phyloP scores from a whole-genome alignment of 2,329 filamentous ascomycete genomes.

The Sporothrix mexicana region DNA sequence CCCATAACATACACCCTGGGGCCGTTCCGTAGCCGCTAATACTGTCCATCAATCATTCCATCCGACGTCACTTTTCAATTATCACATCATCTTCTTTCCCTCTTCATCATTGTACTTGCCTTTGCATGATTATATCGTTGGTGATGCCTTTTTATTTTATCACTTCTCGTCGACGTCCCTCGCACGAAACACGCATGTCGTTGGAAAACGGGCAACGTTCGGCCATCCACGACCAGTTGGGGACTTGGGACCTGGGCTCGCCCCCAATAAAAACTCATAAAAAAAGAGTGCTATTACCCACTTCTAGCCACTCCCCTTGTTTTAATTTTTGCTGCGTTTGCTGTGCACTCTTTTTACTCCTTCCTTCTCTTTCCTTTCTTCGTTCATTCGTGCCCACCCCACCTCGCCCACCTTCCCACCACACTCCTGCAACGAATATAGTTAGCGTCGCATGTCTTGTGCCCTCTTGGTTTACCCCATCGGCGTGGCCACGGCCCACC shows the following conservation, averaged over 20 bases:
- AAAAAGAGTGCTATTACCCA: slow-evolving; percentile 20
- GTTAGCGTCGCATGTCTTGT: slow-evolving; percentile 12
- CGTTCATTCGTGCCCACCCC: not conserved
- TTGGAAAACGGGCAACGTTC: slow-evolving; percentile 14
- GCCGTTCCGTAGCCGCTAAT: slow-evolving; percentile 6
- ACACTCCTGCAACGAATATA: not conserved
- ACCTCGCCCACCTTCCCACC: not conserved
- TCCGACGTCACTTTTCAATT: not conserved
- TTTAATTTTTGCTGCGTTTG: not conserved
- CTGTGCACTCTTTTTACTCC: not conserved
- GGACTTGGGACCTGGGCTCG: not conserved
- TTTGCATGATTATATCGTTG: not conserved
- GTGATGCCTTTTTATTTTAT: not conserved
- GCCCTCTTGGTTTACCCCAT: not conserved
- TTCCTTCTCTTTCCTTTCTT: slow-evolving; percentile 3
- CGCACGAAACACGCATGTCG: slow-evolving; percentile 24
- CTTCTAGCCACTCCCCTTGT: not conserved
- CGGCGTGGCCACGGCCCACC: slow-evolving; percentile 2
- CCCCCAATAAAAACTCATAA: slow-evolving; percentile 1
- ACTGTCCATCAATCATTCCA: slow-evolving; percentile 8
- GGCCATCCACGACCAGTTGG: not conserved
- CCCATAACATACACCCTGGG: not conserved
- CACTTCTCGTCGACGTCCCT: not conserved
- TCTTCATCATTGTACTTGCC: not conserved
- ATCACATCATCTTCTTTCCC: not conserved